Evolutionary conservation across 176 grass and related monocot genomes (phyloP).

Genomic region (Calamus simplicifolius): DNA sequence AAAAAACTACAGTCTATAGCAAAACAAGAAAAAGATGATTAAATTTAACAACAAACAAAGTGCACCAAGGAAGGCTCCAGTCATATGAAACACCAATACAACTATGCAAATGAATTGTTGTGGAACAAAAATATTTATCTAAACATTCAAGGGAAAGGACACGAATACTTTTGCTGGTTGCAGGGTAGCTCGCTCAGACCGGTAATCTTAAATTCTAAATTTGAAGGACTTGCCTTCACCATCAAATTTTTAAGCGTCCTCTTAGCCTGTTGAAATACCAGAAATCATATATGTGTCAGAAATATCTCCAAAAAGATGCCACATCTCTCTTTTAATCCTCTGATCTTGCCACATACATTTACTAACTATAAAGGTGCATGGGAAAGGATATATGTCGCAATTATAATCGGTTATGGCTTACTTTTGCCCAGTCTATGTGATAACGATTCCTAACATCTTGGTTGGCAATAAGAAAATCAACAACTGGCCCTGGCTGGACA

Average conservation of each 20-base stretch:
- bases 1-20: no score
- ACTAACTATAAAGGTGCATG: no score
- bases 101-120: no score
- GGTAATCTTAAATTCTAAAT: constrained; percentile 68
- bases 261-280: constrained; percentile 43
- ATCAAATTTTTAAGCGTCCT: constrained; percentile 55
- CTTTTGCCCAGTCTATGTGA: constrained; percentile 74
- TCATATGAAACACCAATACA: no score
- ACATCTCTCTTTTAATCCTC: no score
- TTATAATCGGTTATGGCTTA: not conserved
- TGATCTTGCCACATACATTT: no score
- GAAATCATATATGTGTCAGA: not conserved
- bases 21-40: no score
- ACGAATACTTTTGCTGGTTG: constrained; percentile 30
- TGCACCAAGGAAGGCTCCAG: no score
- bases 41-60: no score
- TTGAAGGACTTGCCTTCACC: constrained; percentile 45
- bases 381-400: no score
- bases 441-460: constrained; percentile 46
- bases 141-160: not conserved
- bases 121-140: no score
- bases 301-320: no score
- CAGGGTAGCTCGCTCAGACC: constrained; percentile 64
- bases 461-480: constrained; percentile 70
- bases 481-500: constrained; percentile 67